Evolutionary conservation across 2,329 filamentous ascomycete species (phyloP), one percentile per base, ranked within the genome.

Genomic region (Aspergillus ochraceus): DNA sequence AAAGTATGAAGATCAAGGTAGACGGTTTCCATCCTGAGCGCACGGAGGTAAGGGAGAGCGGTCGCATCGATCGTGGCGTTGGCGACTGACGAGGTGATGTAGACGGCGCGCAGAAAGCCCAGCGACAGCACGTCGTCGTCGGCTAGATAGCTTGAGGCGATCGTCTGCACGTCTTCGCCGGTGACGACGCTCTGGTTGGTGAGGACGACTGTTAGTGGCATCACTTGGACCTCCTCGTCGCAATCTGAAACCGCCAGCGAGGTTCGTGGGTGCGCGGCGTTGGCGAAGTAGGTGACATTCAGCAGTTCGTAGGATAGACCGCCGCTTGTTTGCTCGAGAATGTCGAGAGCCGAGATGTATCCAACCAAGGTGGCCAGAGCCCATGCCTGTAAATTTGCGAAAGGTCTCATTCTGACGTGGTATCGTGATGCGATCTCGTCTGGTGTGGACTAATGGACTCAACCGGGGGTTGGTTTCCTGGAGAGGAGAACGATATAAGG

Each of bases 81-180:
- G 9, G 36, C 2, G 2, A 20, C 24, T 11, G 54, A 32, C 6
- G 60, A 54, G 20, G 51, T 50, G 36, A 64, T 29, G 30, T 63
- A 65, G 26, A 65, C 29, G 6, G 55, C 22, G 26, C n/a, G 1
- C 11, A 66, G 52, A 29, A 66, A 66, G 2, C 36, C 54, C 14
- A 6, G 3, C 1, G 49, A 39, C 51, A 62, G 55, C 22, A 66
- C 64, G 47, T 66, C 64, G 36, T 66, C 64, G 8, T 50, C 8
- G 17, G 46, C 19, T 2, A 54, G 12, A 55, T 64, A 65, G 14
- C 47, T 22, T 6, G 51, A 20, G 12, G 62, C 46, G n/a, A 32
- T 59, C 4, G 47, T n/a, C 14, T 56, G 14, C 2, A 62, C 24
- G 22, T 47, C 32, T 2, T 49, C 20, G 4, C 42, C 53, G 3